Percentiles rank a stretch among this genome's conserved stretches.
Evolutionary conservation across 176 grass and related monocot genomes (phyloP).

Genomic region (Lolium perenne): DNA sequence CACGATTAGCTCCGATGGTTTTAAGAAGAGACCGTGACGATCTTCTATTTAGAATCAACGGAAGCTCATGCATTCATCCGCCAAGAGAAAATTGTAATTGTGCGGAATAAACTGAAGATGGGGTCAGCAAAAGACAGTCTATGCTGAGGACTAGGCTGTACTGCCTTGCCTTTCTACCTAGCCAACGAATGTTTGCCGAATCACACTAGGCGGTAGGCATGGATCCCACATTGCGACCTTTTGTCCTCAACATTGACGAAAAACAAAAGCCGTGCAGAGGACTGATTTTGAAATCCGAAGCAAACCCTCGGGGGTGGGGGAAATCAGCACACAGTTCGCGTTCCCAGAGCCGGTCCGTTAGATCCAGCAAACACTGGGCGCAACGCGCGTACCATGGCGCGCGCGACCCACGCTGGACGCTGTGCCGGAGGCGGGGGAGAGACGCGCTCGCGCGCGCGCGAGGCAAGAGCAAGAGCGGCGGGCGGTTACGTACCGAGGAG

Average conservation of each 20-base stretch:
- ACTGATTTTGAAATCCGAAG: slow-evolving; percentile 20
- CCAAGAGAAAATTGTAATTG: background rate
- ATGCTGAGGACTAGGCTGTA: background rate
- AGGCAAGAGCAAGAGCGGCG: background rate
- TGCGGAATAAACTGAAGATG: background rate
- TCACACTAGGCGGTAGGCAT: slow-evolving; percentile 46
- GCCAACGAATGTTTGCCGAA: slow-evolving; percentile 11
- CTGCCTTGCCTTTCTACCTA: background rate
- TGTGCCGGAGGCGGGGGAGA: background rate
- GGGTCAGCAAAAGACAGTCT: background rate
- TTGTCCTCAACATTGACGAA: background rate
- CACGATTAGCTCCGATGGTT: too few relatives aligned
- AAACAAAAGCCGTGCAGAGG: background rate
- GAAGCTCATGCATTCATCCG: background rate
- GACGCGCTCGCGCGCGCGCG: background rate
- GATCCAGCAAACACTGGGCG: slow-evolving; percentile 36
- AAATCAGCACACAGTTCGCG: background rate
- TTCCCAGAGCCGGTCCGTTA: background rate
- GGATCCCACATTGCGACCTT: slow-evolving; percentile 38
- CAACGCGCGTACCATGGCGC: too few relatives aligned
- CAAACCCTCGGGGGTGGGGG: background rate
- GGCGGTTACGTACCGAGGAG: slow-evolving; percentile 60
- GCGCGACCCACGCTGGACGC: background rate
- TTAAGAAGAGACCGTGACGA: background rate
- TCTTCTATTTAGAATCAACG: background rate